Evolutionary conservation across 2,329 filamentous ascomycete genomes (phyloP).

Genomic region (Sordariomycetes sp.): DNA sequence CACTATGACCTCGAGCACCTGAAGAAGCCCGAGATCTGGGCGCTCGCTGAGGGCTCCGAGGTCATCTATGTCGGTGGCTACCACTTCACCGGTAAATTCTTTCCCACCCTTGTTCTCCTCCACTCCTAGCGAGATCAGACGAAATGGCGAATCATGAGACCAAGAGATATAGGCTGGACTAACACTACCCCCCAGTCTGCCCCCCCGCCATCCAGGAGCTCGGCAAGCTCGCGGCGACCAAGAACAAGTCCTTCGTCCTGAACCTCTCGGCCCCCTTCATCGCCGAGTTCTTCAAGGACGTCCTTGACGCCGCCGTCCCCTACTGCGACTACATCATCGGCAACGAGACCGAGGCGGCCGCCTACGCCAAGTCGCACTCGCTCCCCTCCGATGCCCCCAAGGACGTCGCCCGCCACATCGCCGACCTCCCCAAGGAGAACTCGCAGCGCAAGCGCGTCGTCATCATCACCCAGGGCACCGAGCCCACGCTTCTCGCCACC

Average conservation of each 20-base stretch:
- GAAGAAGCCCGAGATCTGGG: constrained; percentile 84
- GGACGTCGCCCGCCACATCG: constrained; percentile 75
- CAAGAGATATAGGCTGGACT: not conserved
- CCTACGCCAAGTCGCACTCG: constrained; percentile 73
- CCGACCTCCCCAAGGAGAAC: constrained; percentile 88
- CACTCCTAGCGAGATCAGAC: no score
- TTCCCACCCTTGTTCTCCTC: constrained; percentile 5
- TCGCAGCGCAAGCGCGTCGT: constrained; percentile 68
- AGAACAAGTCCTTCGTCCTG: constrained; percentile 86
- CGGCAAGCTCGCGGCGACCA: constrained; percentile 74
- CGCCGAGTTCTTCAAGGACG: constrained; percentile 94
- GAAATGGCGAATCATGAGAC: not conserved
- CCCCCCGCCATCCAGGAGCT: constrained; percentile 82
- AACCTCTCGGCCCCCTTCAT: constrained; percentile 95
- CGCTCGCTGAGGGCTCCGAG: constrained; percentile 75
- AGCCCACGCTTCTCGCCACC: constrained; percentile 74
- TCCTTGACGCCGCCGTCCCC: constrained; percentile 68
- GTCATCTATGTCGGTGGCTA: constrained; percentile 91
- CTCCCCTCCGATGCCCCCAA: constrained; percentile 65
- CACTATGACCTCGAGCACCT: constrained; percentile 92
- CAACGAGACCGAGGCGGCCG: constrained; percentile 87
- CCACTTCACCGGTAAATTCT: constrained; percentile 61
- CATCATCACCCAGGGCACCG: constrained; percentile 89
- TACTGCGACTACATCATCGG: constrained; percentile 96
- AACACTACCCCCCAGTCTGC: constrained; percentile 43